Evolutionary conservation across 352 stramenopile genomes (phyloP), one percentile per base, ranked within the genome.

Genomic region (Phytophthora citrophthora): DNA sequence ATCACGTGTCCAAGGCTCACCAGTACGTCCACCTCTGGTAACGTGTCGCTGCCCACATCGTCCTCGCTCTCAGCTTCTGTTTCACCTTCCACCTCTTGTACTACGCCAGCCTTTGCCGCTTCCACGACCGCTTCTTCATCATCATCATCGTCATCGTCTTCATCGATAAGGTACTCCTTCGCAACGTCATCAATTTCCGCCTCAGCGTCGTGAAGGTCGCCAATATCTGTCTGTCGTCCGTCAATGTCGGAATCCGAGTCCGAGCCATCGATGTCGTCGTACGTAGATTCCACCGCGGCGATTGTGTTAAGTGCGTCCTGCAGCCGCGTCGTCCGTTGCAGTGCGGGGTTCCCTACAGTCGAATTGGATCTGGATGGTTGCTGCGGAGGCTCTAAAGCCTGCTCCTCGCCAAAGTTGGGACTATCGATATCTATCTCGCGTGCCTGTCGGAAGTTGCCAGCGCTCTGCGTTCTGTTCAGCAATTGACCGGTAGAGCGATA

Each of bases 11-110:
- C 88, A 15, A 95, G 70, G 41, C 81, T 93, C 61, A 94, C 79
- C 24, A 95, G 73, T 46, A 94, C 87, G 54, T 93, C 80, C 36
- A 95, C 80, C 71, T 95, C 88, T n/a, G 84, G 83, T 40, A 89
- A 57, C 24, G 76, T 85, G 43, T 88, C 76, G n/a, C 83, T 77
- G 4, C 77, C 82, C 15, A 93, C 84, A 20, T 82, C 83, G 15
- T 91, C 77, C 34, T 90, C 81, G 16, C 62, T 75, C 48, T 82
- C 68, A 38, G 67, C 59, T 51, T 69, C 59, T 10, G 64, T 61
- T 44, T 70, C 64, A n/a, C 57, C 29, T 11, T 73, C 61, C 16
- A 49, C 47, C 5, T 59, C 38, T 20, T 36, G 24, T 26, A 29
- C 51, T 40, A 52, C 31, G 29, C 45, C 60, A 27, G 64, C 68